phyloP scores from a whole-genome alignment of 371 early-diverging fungal species.

The Apophysomyces trapeziformis region DNA sequence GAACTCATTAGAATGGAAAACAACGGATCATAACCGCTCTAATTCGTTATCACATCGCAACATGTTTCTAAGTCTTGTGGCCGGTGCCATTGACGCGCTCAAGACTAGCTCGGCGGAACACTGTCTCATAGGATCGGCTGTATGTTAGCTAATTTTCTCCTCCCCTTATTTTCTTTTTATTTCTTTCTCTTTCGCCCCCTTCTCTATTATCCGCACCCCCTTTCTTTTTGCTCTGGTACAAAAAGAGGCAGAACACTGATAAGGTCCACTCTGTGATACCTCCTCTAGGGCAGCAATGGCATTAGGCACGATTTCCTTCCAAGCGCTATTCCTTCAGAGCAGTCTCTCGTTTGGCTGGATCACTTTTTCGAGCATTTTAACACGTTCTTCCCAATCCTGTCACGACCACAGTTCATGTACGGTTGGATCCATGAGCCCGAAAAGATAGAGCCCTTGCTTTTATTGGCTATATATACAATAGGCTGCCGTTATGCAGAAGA shows the following conservation, averaged over 20 bases:
- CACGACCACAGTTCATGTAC: conserved; percentile 38
- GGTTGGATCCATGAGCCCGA: conserved; percentile 24
- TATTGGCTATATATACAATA: conserved; percentile 35
- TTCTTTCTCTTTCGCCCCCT: neutral
- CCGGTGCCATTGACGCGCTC: conserved; percentile 14
- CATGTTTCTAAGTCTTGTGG: conserved; percentile 14
- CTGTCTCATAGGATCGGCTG: conserved; percentile 21
- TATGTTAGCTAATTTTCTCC: conserved; percentile 20
- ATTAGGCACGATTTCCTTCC: conserved; percentile 27
- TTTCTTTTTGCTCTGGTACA: neutral
- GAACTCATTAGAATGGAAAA: too few species aligned
- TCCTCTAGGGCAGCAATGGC: conserved; percentile 54
- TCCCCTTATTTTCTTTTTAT: neutral
- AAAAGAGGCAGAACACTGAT: conserved; percentile 41
- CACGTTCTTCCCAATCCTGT: conserved; percentile 47
- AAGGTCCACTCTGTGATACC: conserved; percentile 48
- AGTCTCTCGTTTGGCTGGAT: conserved; percentile 23
- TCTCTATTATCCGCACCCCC: neutral
- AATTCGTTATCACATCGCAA: conserved; percentile 3
- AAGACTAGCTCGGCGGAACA: neutral
- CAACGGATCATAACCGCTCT: neutral
- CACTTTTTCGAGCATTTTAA: conserved; percentile 48
- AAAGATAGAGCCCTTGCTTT: conserved; percentile 34
- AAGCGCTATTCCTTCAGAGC: neutral
- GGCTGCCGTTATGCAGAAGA: conserved; percentile 29